phyloP scores from a whole-genome alignment of 2,329 filamentous ascomycete genomes.

The Ophiostoma australiae region DNA sequence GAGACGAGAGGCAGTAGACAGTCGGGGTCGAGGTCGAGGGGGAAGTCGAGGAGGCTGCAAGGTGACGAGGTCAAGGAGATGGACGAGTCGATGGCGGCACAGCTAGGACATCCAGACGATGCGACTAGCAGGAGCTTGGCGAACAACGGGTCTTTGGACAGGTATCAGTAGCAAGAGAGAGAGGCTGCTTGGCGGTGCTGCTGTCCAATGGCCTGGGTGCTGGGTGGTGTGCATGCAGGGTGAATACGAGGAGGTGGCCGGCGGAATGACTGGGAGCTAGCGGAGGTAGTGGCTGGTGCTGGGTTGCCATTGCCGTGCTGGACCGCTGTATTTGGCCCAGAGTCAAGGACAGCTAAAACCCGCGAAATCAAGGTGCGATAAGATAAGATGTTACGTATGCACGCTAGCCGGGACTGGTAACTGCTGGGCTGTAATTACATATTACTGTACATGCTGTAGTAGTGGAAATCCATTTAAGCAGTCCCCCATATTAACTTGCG shows the following conservation, averaged over 20 bases:
- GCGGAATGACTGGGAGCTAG: background rate
- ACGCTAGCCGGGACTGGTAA: constrained; percentile 19
- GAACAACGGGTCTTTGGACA: constrained; percentile 12
- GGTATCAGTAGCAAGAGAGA: background rate
- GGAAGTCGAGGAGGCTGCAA: background rate
- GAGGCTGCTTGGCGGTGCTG: constrained; percentile 7
- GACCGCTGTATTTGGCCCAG: background rate
- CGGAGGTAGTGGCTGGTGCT: constrained; percentile 3
- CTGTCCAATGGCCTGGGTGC: background rate
- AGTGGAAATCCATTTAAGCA: background rate
- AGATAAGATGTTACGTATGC: constrained; percentile 25
- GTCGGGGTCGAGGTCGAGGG: background rate
- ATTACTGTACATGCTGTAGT: background rate
- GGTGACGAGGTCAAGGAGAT: background rate
- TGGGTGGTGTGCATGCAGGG: background rate
- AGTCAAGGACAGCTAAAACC: background rate
- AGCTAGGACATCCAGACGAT: constrained; percentile 1
- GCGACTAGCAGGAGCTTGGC: constrained; percentile 9
- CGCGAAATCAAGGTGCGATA: constrained; percentile 15
- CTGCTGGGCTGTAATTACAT: too few species aligned
- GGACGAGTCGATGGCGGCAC: background rate
- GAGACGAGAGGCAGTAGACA: background rate
- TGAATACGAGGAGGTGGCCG: background rate
- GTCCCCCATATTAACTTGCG: constrained; percentile 1
- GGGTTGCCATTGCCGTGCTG: background rate